phyloP scores from a whole-genome alignment of 108 stramenopile genomes.

The Bacterosira constricta region DNA sequence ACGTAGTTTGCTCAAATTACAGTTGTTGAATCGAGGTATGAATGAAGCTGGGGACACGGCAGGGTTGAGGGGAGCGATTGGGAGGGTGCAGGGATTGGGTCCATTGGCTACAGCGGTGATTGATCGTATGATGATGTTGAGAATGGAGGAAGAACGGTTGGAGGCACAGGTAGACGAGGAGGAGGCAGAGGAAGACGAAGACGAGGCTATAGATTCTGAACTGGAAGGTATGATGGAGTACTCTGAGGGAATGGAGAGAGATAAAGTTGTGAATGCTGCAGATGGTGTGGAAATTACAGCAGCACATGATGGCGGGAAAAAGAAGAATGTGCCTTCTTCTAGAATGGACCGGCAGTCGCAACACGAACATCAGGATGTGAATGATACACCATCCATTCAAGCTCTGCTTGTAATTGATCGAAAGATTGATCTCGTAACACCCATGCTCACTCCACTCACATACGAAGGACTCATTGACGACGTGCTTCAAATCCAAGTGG shows the following conservation, averaged over 20 bases:
- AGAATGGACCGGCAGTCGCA: conserved; percentile 1
- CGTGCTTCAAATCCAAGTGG: conserved; percentile 87
- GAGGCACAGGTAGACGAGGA: conserved; percentile 19
- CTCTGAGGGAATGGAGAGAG: not conserved
- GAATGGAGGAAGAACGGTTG: conserved; percentile 66
- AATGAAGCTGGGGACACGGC: not conserved
- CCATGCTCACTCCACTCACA: conserved; percentile 94
- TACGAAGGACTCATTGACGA: conserved; percentile 97
- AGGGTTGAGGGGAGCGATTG: conserved; percentile 62
- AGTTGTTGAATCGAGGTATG: conserved; percentile 44
- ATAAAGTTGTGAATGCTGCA: not conserved
- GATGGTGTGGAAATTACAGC: not conserved
- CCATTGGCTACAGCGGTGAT: conserved; percentile 76
- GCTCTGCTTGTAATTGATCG: conserved; percentile 91
- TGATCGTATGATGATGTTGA: conserved; percentile 60
- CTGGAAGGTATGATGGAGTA: not conserved
- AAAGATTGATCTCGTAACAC: conserved; percentile 90
- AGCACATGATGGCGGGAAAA: not conserved
- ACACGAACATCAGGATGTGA: too few species aligned
- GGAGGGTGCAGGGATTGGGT: conserved; percentile 74
- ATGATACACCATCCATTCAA: conserved; percentile 55
- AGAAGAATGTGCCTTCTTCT: not conserved
- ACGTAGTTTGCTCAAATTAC: conserved; percentile 74
- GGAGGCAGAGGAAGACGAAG: conserved; percentile 13
- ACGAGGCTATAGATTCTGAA: conserved; percentile 5